Percentiles rank a stretch among this genome's conserved stretches.
phyloP scores from a whole-genome alignment of 345 rosid species.

The Citrus trifoliata region DNA sequence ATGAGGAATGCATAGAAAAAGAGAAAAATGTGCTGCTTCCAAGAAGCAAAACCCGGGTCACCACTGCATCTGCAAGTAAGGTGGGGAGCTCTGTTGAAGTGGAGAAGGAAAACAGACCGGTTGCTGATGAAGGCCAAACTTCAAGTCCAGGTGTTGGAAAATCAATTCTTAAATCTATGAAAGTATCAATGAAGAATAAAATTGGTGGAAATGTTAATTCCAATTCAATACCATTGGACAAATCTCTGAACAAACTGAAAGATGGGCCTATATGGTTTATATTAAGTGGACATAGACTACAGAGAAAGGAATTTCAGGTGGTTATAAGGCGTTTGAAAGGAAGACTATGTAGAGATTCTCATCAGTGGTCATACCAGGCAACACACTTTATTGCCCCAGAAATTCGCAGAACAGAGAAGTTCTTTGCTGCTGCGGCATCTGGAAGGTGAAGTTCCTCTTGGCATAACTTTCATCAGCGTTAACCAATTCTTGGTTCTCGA shows the following conservation, averaged over 20 bases:
- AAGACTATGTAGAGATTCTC: conserved; percentile 79
- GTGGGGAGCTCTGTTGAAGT: conserved; percentile 17
- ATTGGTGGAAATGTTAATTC: conserved; percentile 21
- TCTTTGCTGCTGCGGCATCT: conserved; percentile 62
- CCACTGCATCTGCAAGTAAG: conserved; percentile 11
- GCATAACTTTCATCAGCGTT: background rate
- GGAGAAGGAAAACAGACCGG: conserved; percentile 42
- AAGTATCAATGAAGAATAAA: conserved; percentile 22
- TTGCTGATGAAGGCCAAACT: conserved; percentile 23
- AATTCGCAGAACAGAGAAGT: conserved; percentile 81
- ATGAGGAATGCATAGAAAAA: conserved; percentile 18
- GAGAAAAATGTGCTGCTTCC: conserved; percentile 11
- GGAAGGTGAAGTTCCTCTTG: conserved; percentile 36
- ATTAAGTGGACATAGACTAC: conserved; percentile 62
- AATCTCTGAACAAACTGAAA: conserved; percentile 21
- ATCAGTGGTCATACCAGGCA: conserved; percentile 97
- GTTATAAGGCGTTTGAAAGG: conserved; percentile 66
- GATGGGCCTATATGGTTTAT: conserved; percentile 55
- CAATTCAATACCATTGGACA: conserved; percentile 14
- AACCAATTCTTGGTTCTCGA: background rate
- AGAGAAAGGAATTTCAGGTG: conserved; percentile 75
- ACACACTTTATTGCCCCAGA: conserved; percentile 79
- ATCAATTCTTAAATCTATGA: conserved; percentile 25
- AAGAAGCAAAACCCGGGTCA: conserved; percentile 14
- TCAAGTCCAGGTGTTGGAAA: conserved; percentile 17